Percentiles rank a stretch among this genome's conserved stretches.
Evolutionary conservation across 257 asterid genomes (phyloP).

Genomic region (Paulownia fortunei): DNA sequence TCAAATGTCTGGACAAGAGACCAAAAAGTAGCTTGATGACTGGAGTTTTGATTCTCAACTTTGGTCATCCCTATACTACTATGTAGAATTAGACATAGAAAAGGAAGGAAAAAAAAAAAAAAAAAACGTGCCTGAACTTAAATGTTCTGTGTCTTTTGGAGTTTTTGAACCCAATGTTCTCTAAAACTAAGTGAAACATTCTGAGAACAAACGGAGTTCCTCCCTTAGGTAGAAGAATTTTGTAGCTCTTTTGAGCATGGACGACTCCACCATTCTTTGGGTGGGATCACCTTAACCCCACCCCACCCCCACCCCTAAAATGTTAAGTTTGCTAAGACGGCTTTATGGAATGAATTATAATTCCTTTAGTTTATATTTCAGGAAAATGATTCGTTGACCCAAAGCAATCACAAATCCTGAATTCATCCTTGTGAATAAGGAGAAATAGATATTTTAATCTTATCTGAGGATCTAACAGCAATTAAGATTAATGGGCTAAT

Average conservation of each 20-base stretch:
- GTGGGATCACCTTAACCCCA: not conserved
- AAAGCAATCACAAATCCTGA: too few relatives aligned
- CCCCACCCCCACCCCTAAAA: not conserved
- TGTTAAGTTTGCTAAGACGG: not conserved
- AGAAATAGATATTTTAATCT: too few relatives aligned
- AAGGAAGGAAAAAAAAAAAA: not conserved
- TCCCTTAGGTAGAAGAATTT: not conserved
- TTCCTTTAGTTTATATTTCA: not conserved
- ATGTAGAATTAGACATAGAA: not conserved
- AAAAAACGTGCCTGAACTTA: not conserved
- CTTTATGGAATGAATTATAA: not conserved
- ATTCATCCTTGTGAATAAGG: too few relatives aligned
- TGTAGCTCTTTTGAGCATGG: not conserved
- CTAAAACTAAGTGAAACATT: not conserved
- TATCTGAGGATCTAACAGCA: too few relatives aligned
- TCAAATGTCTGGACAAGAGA: constrained; percentile 10
- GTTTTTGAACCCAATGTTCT: not conserved
- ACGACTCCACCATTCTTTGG: not conserved
- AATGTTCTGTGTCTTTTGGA: not conserved
- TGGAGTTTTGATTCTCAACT: not conserved
- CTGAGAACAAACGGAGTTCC: constrained; percentile 1
- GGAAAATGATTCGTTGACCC: too few relatives aligned
- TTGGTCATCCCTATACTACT: not conserved
- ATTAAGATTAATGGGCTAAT: too few relatives aligned
- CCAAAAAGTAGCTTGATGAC: not conserved